phyloP scores from a whole-genome alignment of 352 stramenopile genomes.

The Phytophthora sojae region DNA sequence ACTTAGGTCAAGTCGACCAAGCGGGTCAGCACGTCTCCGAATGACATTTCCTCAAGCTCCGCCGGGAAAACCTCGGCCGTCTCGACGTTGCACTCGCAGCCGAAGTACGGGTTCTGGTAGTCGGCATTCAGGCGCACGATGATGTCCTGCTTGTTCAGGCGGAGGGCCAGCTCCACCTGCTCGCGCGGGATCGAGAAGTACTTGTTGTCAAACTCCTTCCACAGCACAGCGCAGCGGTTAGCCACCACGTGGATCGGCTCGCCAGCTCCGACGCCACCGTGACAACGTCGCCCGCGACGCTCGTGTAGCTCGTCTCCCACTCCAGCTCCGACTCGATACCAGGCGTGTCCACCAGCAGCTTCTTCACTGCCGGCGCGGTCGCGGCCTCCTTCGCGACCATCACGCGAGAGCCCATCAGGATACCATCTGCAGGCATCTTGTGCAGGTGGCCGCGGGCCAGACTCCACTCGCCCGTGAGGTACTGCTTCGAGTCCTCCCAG shows the following conservation, averaged over 20 bases:
- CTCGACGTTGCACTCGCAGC: conserved; percentile 52
- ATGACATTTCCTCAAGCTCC: conserved; percentile 90
- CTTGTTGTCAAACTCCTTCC: conserved; percentile 88
- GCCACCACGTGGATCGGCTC: conserved; percentile 89
- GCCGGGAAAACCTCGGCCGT: conserved; percentile 45
- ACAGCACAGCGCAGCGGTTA: conserved; percentile 78
- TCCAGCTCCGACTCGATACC: conserved; percentile 76
- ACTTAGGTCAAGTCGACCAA: conserved; percentile 88
- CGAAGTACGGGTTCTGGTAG: conserved; percentile 93
- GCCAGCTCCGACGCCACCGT: conserved; percentile 86
- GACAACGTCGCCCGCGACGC: conserved; percentile 70
- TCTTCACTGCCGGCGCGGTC: conserved; percentile 84
- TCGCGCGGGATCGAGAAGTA: conserved; percentile 19
- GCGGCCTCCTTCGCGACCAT: conserved; percentile 92
- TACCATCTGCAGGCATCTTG: conserved; percentile 86
- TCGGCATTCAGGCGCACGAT: conserved; percentile 69
- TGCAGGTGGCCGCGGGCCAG: conserved; percentile 48
- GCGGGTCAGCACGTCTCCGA: conserved; percentile 74
- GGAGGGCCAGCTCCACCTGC: too few species aligned
- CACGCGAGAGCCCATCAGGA: conserved; percentile 83
- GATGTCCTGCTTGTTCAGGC: too few species aligned
- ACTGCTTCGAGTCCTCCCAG: conserved; percentile 80
- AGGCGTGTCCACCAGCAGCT: conserved; percentile 81
- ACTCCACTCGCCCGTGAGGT: conserved; percentile 89
- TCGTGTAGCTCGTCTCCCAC: conserved; percentile 86